Conservation (phyloP, 1,284 basidiomycete genomes). For the Boletus holoroseus region DNA sequence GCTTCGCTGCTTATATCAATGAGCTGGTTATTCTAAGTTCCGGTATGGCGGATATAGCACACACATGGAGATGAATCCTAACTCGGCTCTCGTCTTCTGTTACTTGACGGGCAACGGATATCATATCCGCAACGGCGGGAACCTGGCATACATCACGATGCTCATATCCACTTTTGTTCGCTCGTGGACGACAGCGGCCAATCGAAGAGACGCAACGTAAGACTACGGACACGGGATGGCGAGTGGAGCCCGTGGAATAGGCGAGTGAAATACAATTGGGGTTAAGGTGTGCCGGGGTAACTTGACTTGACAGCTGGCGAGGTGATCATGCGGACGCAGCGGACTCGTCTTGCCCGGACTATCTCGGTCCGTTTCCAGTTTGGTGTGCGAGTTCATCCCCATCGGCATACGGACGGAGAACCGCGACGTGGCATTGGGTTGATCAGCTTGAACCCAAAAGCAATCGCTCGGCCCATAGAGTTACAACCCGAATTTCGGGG, state of each 20-base stretch:
- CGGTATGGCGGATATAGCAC: conserved; percentile 4
- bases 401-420: background rate
- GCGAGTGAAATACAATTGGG: background rate
- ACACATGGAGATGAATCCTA: background rate
- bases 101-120: conserved; percentile 1
- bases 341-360: conserved; percentile 6
- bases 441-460: background rate
- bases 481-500: background rate
- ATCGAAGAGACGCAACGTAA: background rate
- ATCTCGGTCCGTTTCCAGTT: conserved; percentile 1
- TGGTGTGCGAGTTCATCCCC: background rate
- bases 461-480: background rate
- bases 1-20: conserved; percentile 20
- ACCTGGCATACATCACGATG: background rate
- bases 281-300: background rate
- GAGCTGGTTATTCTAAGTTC: background rate
- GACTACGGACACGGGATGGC: background rate
- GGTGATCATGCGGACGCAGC: conserved; percentile 2
- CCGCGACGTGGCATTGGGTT: background rate
- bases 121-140: background rate
- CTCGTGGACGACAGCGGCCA: background rate
- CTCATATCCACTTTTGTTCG: background rate
- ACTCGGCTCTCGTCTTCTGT: background rate
- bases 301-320: background rate
- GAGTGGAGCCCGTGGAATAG: conserved; percentile 8